These are phyloP conservation scores for Leccinum arenicola DNA, from an alignment of 768 basidiomycete species.

Conservation along the genomic window DNA sequence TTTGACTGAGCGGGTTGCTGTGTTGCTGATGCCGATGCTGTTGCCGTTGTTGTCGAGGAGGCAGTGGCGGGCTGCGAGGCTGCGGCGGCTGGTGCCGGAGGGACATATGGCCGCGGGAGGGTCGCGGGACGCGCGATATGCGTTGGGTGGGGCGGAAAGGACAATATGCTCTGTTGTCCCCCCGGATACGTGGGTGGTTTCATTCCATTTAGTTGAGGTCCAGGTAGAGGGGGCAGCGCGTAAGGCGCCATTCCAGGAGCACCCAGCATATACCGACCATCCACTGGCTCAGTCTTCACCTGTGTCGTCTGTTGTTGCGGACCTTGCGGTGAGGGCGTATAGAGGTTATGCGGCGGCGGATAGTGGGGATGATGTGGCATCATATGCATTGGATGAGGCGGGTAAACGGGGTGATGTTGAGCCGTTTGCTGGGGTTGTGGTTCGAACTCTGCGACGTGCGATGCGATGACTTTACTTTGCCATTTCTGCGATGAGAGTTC, in stretches of 20 bases:
- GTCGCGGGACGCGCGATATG: conserved; percentile 25
- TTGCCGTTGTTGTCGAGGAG: conserved; percentile 8
- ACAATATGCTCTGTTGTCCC: conserved; percentile 57
- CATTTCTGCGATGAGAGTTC: conserved; percentile 66
- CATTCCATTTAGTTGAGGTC: conserved; percentile 58
- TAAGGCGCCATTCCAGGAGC: conserved; percentile 44
- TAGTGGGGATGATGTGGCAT: conserved; percentile 54
- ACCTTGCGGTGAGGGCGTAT: conserved; percentile 34
- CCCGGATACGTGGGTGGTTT: conserved; percentile 52
- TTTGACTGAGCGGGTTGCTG: conserved; percentile 18
- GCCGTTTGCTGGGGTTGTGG: conserved; percentile 46
- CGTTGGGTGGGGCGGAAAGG: conserved; percentile 43
- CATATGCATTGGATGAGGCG: conserved; percentile 63
- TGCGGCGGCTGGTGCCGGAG: conserved; percentile 23
- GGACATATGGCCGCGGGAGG: conserved; percentile 22
- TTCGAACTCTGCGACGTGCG: conserved; percentile 93
- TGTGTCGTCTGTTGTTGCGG: conserved; percentile 35
- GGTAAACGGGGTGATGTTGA: conserved; percentile 51
- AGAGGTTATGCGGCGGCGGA: conserved; percentile 48
- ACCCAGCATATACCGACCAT: conserved; percentile 62
- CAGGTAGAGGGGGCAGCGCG: conserved; percentile 58
- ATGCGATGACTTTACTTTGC: conserved; percentile 92
- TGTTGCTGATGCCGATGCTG: background rate
- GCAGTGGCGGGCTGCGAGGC: conserved; percentile 14
- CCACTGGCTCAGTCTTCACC: conserved; percentile 75